Evolutionary conservation across 1,284 basidiomycete species (phyloP), one percentile per base, ranked within the genome.

Genomic region (Austroboletus olivaceoglutinosus): DNA sequence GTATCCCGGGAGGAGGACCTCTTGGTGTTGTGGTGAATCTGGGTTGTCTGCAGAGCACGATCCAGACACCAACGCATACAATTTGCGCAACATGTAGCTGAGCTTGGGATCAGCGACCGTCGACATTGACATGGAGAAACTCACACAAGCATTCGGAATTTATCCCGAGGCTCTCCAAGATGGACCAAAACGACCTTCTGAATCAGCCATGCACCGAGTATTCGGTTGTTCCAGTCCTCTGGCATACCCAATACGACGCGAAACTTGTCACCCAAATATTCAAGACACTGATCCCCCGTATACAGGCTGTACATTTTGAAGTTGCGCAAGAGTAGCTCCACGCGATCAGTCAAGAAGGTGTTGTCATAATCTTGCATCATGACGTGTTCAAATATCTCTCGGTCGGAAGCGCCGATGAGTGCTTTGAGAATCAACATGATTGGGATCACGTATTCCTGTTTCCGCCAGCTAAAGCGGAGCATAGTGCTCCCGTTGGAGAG

Each of bases 391-490:
- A 99, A 99, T 53, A 99, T 94, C 70, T 99, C 97, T 70, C 90
- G 92, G 76, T 99, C 97, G 21, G 91, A 93, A 15, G 95, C 92
- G 53, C 87, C 82, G n/a, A 95, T 85, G 34, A 99, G 83, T 30
- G 95, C 95, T 68, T 99, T 99, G 60, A 99, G 81, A 61, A 99
- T 81, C 55, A 99, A 85, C 85, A 99, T 94, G 67, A 98, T 89
- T 5, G 97, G 97, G 40, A 99, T 92, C 67, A 98, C 95, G 73
- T 98, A 99, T 78, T 99, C 97, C 67, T 97, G 92, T 73, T 99
- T 99, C 48, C 95, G 77, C 93, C 93, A 98, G 65, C 86, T 93
- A 75, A 99, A 99, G 19, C 97, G 86, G 21, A 99, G 73, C 74
- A 95, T 99, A 13, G 95, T 91, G 58, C 87, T 95, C 40, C 97